Conservation (phyloP, 179 eudicot species). For the Gypsophila paniculata region DNA sequence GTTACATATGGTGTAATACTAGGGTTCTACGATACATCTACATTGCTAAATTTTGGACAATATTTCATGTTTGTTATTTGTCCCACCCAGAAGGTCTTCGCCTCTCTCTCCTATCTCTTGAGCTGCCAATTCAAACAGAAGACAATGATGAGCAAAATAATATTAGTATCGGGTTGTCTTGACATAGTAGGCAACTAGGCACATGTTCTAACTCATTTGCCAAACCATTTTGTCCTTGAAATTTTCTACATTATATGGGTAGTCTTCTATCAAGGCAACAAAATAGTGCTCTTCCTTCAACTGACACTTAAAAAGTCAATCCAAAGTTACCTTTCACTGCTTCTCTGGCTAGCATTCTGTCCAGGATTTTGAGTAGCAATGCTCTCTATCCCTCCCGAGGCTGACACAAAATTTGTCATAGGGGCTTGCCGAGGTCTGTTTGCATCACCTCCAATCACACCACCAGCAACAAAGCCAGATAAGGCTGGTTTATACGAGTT, state of each 20-base stretch:
- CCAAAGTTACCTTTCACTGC: constrained; percentile 48
- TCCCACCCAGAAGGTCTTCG: constrained; percentile 94
- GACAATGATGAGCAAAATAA: neutral
- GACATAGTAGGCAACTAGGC: too few relatives aligned
- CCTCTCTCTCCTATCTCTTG: constrained; percentile 75
- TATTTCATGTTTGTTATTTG: constrained; percentile 32
- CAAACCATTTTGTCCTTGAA: too few relatives aligned
- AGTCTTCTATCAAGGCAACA: neutral
- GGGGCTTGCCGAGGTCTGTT: constrained; percentile 37
- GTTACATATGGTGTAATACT: constrained; percentile 15
- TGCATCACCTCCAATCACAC: constrained; percentile 72
- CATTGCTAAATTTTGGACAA: neutral
- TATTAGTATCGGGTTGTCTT: too few relatives aligned
- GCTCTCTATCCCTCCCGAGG: constrained; percentile 30
- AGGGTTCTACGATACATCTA: neutral
- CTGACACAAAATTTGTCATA: constrained; percentile 33
- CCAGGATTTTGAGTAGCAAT: constrained; percentile 30
- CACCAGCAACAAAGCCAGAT: constrained; percentile 84
- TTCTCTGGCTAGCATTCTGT: constrained; percentile 40
- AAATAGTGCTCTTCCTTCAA: neutral
- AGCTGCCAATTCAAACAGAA: constrained; percentile 34
- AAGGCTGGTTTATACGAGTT: constrained; percentile 41
- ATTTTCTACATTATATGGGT: neutral
- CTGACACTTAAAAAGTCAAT: constrained; percentile 6
- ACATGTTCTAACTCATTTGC: too few relatives aligned